Percentiles rank a stretch among this genome's conserved stretches.
Conservation (phyloP, 306 rosid species). For the Castanea crenata region DNA sequence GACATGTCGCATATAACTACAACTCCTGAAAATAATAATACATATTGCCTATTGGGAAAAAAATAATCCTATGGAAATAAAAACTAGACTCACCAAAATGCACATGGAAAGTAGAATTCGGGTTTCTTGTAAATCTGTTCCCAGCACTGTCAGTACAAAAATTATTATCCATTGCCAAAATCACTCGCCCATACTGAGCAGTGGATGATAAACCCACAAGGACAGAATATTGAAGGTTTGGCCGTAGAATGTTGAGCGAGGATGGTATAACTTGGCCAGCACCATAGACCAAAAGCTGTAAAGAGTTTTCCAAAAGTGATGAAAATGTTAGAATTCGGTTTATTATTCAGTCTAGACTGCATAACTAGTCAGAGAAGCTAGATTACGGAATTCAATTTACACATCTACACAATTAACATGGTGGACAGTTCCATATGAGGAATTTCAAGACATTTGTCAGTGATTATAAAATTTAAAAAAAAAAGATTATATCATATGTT, state of each 20-base stretch:
- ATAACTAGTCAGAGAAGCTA: neutral
- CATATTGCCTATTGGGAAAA: constrained; percentile 1
- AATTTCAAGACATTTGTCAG: neutral
- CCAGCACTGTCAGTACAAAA: constrained; percentile 88
- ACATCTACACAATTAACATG: neutral
- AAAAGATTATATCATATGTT: neutral
- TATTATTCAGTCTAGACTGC: neutral
- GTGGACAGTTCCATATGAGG: neutral
- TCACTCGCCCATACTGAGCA: constrained; percentile 58
- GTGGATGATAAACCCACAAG: constrained; percentile 55
- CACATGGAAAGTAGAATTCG: constrained; percentile 60
- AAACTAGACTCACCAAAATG: constrained; percentile 68
- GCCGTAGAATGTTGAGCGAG: constrained; percentile 60
- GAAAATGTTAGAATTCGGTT: constrained; percentile 20
- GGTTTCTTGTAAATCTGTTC: constrained; percentile 61
- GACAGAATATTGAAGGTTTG: constrained; percentile 64
- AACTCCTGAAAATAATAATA: neutral
- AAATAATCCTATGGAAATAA: neutral
- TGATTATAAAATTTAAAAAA: neutral
- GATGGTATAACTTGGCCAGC: constrained; percentile 84
- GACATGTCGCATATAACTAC: neutral
- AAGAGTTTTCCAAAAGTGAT: constrained; percentile 1
- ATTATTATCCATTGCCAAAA: constrained; percentile 74
- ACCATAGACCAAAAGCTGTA: constrained; percentile 89
- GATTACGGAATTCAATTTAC: neutral